Percentiles rank a stretch among this genome's conserved stretches.
These are phyloP conservation scores for Fraxinus sp. DNA, from an alignment of 305 asterid species.

Conservation along the genomic window DNA sequence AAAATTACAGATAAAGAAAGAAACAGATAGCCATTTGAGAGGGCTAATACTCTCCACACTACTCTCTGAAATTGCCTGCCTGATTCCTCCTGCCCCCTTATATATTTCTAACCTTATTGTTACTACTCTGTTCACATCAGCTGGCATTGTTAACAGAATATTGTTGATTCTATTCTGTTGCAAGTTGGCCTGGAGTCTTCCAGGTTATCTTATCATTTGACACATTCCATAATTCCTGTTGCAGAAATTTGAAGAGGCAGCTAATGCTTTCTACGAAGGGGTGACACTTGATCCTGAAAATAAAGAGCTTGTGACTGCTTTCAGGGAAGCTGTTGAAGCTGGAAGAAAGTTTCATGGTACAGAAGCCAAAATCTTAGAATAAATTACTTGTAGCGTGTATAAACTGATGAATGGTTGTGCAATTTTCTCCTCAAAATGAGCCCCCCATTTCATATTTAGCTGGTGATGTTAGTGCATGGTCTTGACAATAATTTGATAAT, in stretches of 20 bases:
- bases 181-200: too few species aligned
- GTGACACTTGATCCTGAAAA: conserved; percentile 76
- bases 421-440: background rate
- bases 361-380: conserved; percentile 31
- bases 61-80: too few species aligned
- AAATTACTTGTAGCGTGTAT: background rate
- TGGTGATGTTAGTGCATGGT: background rate
- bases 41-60: too few species aligned
- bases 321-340: conserved; percentile 97
- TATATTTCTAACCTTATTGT: too few species aligned
- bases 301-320: conserved; percentile 82
- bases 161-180: too few species aligned
- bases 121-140: too few species aligned
- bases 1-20: background rate
- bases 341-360: conserved; percentile 57
- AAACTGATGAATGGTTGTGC: background rate
- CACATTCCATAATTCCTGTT: background rate
- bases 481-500: background rate
- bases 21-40: background rate
- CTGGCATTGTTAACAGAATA: too few species aligned
- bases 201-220: background rate
- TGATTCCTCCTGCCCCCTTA: too few species aligned
- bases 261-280: conserved; percentile 89
- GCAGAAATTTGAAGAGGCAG: conserved; percentile 93
- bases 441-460: background rate